Percentiles rank a stretch among this genome's conserved stretches.
phyloP scores from a whole-genome alignment of 441 rosid genomes.

The Geranium incanum region DNA sequence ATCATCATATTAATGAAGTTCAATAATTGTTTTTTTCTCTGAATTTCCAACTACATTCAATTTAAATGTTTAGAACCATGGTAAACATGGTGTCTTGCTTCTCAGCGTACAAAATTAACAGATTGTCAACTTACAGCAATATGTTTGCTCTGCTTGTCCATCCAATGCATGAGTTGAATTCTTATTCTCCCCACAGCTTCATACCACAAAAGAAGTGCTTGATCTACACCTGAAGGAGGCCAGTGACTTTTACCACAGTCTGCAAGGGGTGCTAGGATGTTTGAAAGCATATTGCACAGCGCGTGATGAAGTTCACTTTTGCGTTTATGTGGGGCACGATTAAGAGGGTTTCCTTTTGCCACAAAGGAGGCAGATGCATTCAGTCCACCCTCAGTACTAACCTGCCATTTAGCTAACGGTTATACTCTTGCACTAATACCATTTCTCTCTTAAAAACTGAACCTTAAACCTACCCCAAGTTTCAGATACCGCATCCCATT shows the following conservation, averaged over 20 bases:
- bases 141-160: conserved; percentile 99
- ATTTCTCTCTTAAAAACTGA: conserved; percentile 14
- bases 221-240: conserved; percentile 97
- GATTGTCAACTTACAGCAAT: conserved; percentile 56
- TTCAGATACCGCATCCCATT: conserved; percentile 98
- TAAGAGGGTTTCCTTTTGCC: conserved; percentile 96
- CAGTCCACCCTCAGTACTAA: conserved; percentile 92
- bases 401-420: conserved; percentile 44
- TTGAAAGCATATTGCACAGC: conserved; percentile 94
- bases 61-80: not conserved
- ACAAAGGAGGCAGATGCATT: conserved; percentile 98
- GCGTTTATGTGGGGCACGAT: conserved; percentile 81
- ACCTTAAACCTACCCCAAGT: conserved; percentile 73
- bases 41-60: not conserved
- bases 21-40: not conserved
- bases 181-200: conserved; percentile 97
- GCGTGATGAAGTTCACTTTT: conserved; percentile 99
- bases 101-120: not conserved
- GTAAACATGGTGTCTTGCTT: not conserved
- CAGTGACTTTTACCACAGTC: conserved; percentile 94
- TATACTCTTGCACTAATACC: conserved; percentile 25
- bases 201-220: conserved; percentile 88
- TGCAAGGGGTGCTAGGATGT: conserved; percentile 90
- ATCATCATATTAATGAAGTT: not conserved
- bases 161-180: conserved; percentile 80